Evolutionary conservation across 2,329 filamentous ascomycete genomes (phyloP).

Genomic region (Arthrobotrys musiformis): DNA sequence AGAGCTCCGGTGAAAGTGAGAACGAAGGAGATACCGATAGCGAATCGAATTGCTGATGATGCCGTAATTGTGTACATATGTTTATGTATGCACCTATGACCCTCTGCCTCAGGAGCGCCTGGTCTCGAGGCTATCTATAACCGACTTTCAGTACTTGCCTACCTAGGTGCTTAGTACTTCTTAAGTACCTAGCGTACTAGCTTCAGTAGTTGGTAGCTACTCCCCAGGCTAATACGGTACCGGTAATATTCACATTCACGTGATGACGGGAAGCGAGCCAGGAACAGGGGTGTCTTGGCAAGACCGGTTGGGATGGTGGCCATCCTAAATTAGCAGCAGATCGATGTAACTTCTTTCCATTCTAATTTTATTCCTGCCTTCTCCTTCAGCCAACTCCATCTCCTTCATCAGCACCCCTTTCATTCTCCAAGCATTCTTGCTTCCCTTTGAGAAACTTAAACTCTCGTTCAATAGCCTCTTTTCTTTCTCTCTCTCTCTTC

Average conservation of each 20-base stretch:
- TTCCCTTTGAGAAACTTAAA: not conserved
- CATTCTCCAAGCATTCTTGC: conserved; percentile 11
- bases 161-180: too few relatives aligned
- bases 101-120: too few relatives aligned
- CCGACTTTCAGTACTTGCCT: too few relatives aligned
- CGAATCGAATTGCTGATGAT: not conserved
- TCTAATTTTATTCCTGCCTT: conserved; percentile 6
- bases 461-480: conserved; percentile 10
- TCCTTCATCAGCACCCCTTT: conserved; percentile 2
- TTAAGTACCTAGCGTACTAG: too few relatives aligned
- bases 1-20: not conserved
- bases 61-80: too few relatives aligned
- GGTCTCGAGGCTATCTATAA: too few relatives aligned
- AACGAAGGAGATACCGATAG: not conserved
- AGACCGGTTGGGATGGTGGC: not conserved
- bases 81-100: too few relatives aligned
- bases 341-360: conserved; percentile 22
- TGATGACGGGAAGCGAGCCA: not conserved
- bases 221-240: too few relatives aligned
- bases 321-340: conserved; percentile 39
- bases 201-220: too few relatives aligned
- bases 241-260: not conserved
- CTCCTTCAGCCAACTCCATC: conserved; percentile 12
- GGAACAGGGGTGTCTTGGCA: conserved; percentile 14
- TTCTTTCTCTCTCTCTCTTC: not conserved